These are phyloP conservation scores for Parasarocladium wereldwijsianum DNA, from an alignment of 2,329 filamentous ascomycete species.

Conservation along the genomic window DNA sequence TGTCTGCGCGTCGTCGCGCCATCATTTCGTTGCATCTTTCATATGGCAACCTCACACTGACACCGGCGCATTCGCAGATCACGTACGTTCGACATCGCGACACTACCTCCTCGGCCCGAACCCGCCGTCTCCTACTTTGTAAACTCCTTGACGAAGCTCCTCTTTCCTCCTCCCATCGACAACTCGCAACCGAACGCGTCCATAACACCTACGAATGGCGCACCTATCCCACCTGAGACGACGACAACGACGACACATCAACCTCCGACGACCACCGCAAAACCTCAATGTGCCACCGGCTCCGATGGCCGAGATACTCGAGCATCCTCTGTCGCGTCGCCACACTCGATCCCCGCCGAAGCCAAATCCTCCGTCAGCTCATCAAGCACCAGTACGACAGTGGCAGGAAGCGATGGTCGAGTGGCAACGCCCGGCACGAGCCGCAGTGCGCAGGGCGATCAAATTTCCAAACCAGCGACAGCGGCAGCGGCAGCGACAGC, in stretches of 20 bases:
- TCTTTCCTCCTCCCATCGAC: conserved; percentile 2
- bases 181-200: conserved; percentile 4
- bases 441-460: too few species aligned
- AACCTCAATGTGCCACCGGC: background rate
- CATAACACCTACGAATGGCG: too few species aligned
- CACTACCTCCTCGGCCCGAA: conserved; percentile 1
- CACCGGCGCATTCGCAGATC: too few species aligned
- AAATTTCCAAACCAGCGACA: too few species aligned
- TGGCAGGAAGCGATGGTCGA: too few species aligned
- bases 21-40: too few species aligned
- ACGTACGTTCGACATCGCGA: conserved; percentile 4
- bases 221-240: too few species aligned
- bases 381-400: background rate
- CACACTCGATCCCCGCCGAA: background rate
- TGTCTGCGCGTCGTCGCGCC: conserved; percentile 1
- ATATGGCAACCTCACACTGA: too few species aligned
- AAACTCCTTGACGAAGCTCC: conserved; percentile 1
- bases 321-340: conserved; percentile 1
- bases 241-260: too few species aligned
- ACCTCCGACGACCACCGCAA: conserved; percentile 1
- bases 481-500: too few species aligned
- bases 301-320: background rate
- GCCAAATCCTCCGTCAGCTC: conserved; percentile 3
- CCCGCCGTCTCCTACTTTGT: conserved; percentile 3
- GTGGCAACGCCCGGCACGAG: too few species aligned